These are phyloP conservation scores for Annulohypoxylon truncatum DNA, from an alignment of 2,329 filamentous ascomycete species.

Conservation along the genomic window DNA sequence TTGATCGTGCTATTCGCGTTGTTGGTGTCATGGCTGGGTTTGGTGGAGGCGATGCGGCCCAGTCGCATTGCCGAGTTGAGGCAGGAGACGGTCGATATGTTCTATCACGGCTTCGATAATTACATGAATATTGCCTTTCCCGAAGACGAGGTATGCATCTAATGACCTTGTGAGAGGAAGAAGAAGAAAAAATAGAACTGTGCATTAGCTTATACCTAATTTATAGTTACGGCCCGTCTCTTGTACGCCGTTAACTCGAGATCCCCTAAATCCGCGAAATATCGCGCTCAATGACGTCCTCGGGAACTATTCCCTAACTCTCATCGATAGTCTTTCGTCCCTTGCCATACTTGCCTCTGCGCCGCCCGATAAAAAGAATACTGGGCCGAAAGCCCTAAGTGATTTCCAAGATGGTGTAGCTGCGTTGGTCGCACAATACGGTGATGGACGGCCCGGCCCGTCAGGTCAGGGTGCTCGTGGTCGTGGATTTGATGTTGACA, in stretches of 20 bases:
- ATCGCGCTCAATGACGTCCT: constrained; percentile 94
- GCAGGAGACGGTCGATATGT: constrained; percentile 78
- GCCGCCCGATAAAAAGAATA: constrained; percentile 64
- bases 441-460: constrained; percentile 79
- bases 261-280: constrained; percentile 80
- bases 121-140: constrained; percentile 96
- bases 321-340: constrained; percentile 95
- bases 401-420: constrained; percentile 86
- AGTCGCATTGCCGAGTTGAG: constrained; percentile 66
- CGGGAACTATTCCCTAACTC: constrained; percentile 94
- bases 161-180: background rate
- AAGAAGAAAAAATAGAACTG: constrained; percentile 6
- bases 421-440: constrained; percentile 83
- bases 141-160: constrained; percentile 78
- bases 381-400: constrained; percentile 70
- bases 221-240: constrained; percentile 82
- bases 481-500: constrained; percentile 91
- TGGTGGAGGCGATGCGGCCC: constrained; percentile 64
- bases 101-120: constrained; percentile 96
- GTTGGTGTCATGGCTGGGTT: constrained; percentile 56
- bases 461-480: constrained; percentile 77
- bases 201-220: constrained; percentile 38
- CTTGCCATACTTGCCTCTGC: constrained; percentile 90
- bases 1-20: constrained; percentile 46
- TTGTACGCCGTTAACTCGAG: constrained; percentile 85